Conservation (phyloP, 106 monocot genomes). For the Dioscorea dumetorum region DNA sequence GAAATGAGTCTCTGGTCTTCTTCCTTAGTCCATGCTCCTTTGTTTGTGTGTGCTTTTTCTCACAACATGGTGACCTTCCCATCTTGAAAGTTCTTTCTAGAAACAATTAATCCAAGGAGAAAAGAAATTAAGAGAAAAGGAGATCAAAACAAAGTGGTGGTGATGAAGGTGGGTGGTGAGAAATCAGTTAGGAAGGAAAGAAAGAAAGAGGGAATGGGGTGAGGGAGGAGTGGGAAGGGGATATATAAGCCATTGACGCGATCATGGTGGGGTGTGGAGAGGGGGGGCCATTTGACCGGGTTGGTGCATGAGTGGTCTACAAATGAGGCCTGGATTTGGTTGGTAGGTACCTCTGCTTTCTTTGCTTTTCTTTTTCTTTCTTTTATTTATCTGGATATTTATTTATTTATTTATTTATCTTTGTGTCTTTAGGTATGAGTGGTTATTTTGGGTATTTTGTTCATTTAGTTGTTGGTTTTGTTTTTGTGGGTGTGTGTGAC, state of each 20-base stretch:
- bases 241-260: slow-evolving; percentile 1
- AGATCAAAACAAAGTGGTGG: too few species aligned
- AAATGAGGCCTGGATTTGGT: slow-evolving; percentile 42
- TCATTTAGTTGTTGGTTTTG: background rate
- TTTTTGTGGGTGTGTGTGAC: background rate
- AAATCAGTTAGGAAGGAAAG: slow-evolving; percentile 7
- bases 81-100: slow-evolving; percentile 17
- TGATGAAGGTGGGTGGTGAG: background rate
- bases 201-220: slow-evolving; percentile 3
- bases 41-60: slow-evolving; percentile 86
- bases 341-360: slow-evolving; percentile 35
- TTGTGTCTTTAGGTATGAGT: background rate
- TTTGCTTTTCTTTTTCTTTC: slow-evolving; percentile 7
- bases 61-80: slow-evolving; percentile 83
- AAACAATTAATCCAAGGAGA: background rate
- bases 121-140: too few species aligned
- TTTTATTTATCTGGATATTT: slow-evolving; percentile 1
- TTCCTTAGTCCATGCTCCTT: slow-evolving; percentile 85
- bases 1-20: slow-evolving; percentile 63
- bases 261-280: background rate
- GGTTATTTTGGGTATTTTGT: background rate
- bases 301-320: slow-evolving; percentile 37
- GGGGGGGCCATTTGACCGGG: slow-evolving; percentile 45
- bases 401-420: background rate
- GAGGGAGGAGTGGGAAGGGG: slow-evolving; percentile 10